Evolutionary conservation across 202 grass and related monocot genomes (phyloP).

Genomic region (Zizania palustris): DNA sequence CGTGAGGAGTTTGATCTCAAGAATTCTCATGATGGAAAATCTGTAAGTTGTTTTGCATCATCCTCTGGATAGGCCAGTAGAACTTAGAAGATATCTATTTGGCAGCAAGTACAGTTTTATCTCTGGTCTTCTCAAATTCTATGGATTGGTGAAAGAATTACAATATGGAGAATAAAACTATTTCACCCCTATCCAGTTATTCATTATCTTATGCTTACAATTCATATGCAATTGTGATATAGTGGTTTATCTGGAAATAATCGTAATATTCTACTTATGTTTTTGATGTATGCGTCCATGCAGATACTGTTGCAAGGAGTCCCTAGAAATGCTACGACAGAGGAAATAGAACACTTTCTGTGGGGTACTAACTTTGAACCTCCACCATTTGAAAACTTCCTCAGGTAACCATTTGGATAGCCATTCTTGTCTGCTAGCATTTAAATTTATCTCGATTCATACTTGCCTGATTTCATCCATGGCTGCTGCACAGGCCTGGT

Average conservation of each 20-base stretch:
- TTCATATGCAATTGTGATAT: slow-evolving; percentile 12
- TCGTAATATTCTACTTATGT: background rate
- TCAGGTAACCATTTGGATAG: slow-evolving; percentile 46
- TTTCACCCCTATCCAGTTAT: background rate
- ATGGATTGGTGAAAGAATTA: background rate
- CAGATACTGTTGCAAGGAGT: slow-evolving; percentile 86
- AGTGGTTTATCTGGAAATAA: slow-evolving; percentile 27
- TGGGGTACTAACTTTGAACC: slow-evolving; percentile 71
- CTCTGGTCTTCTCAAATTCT: background rate
- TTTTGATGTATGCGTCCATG: slow-evolving; percentile 5
- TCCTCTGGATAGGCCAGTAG: background rate
- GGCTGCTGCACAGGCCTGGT: slow-evolving; percentile 47
- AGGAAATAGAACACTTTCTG: slow-evolving; percentile 83
- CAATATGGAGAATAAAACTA: background rate
- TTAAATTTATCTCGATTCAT: background rate
- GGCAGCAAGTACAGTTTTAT: slow-evolving; percentile 2
- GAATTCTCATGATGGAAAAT: slow-evolving; percentile 70
- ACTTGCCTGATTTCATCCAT: slow-evolving; percentile 19
- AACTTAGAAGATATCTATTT: background rate
- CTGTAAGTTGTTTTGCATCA: slow-evolving; percentile 66
- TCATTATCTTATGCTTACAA: background rate
- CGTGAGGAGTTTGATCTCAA: slow-evolving; percentile 71
- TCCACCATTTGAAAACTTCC: slow-evolving; percentile 60
- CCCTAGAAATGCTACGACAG: slow-evolving; percentile 56
- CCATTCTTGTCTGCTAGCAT: slow-evolving; percentile 31